Evolutionary conservation across 306 rosid genomes (phyloP), one percentile per base, ranked within the genome.

Genomic region (Luffa aegyptiaca): DNA sequence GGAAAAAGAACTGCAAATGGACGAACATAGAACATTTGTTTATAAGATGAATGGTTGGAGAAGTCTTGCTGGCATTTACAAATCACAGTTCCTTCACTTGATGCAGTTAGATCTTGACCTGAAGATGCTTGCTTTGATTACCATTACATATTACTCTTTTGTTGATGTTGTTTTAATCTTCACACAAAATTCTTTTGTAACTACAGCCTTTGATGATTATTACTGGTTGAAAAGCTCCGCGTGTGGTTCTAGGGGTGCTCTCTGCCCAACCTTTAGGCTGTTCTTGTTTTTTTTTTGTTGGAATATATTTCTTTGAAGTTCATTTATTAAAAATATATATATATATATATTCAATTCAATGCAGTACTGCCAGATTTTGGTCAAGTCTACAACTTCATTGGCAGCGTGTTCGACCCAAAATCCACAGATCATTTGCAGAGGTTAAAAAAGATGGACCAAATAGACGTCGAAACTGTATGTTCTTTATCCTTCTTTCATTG

Each of bases 341-440:
- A n/a, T n/a, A n/a, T n/a, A n/a, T n/a, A 55, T 77, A 53, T 68
- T 78, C 42, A 39, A 41, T 46, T 21, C 36, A 3, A 5, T 90
- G 98, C 97, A 96, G 99, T 96, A 82, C 90, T 93, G 80, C 99
- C 99, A 0, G 98, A 96, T 89, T 96, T 96, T 85, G 77, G 86
- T 56, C 93, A 88, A 84, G 99, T 96, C 41, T 96, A 96, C 86
- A 73, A 72, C 87, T 96, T 93, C 87, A 90, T 96, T 82, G 99
- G 99, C 79, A 91, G 96, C 65, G 96, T 96, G 80, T 96, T 96
- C 86, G 98, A 96, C 86, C 96, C 98, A 44, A 80, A 81, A 71
- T 73, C 80, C 75, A 37, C 88, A 44, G 94, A 88, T 69, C 98
- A 96, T 87, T 59, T 96, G 75, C 96, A 90, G 84, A 91, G 83